Base-by-base conservation (phyloP, 169 alveolate species). In the Plasmodium knowlesi region DNA sequence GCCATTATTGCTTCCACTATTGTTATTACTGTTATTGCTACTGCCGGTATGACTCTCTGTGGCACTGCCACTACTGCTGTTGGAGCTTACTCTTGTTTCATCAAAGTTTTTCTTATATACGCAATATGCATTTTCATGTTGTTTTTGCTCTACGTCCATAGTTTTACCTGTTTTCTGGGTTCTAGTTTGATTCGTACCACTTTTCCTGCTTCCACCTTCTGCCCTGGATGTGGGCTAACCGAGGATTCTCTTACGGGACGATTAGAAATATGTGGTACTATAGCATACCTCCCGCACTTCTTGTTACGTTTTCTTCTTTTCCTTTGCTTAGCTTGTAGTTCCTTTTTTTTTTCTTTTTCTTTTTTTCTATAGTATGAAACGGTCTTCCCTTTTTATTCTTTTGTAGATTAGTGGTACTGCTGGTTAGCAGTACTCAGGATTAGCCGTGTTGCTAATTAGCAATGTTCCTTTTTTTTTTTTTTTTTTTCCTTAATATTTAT, bases 101-200 rank as follows among this genome's bases (percentile, higher is more conserved):
- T 84, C 92, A 61, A 73, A 53, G 14, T 72, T 84, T 72, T 72
- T 19, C 37, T 25, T 37, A 82, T 32, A 61, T 54, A 82, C 19
- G 73, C 70, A 82, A 61, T 37, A 57, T n/a, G n/a, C 74, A 82
- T 57, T 54, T 2, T 22, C 70, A 67, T 32, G 76, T 54, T 84
- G 34, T 81, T 71, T 84, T 28, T 67, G 53, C 57, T 41, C 67
- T 84, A 41, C 53, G 6, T 28, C 83, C 83, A 71, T 84, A 25
- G 67, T 22, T 73, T 28, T 71, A 41, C 53, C 76, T 46, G 19
- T 71, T 83, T 83, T 70, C 25, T 83, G 14, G 76, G 39, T 67
- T 67, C 37, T 67, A 53, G 25, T 57, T 43, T 39, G 32, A 9
- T 12, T 46, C 37, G 50, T 67, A 9, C 43, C 71, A 54, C 71